Evolutionary conservation across 441 rosid genomes (phyloP), one percentile per base, ranked within the genome.

Genomic region (Gossypium gossypioides): DNA sequence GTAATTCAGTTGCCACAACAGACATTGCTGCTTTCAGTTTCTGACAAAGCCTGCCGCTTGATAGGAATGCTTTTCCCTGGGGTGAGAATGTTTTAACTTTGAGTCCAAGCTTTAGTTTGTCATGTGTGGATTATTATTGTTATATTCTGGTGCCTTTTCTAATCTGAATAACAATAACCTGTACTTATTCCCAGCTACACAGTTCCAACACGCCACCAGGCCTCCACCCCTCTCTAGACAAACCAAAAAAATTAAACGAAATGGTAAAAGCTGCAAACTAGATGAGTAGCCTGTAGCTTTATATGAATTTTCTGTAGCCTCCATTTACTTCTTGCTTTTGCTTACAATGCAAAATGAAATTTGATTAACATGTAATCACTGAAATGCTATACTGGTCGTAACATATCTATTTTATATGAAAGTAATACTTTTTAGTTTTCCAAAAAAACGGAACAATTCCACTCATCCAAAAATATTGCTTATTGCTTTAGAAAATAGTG

Each of bases 61-160:
- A 92, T 87, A 76, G 99, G 99, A 81, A 91, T 91, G 99, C 96
- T 95, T 73, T 95, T 92, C 69, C 99, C 97, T 46, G 96, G 96
- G 92, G 97, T 92, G 82, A 90, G 96, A 72, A 76, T 42, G 40
- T 63, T 74, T 48, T 70, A 24, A 48, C 74, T 64, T 40, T 62
- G 61, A 46, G 55, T 61, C 5, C 27, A 5, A 60, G 6, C 50
- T 27, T 27, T 19, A 25, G 24, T 64, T 22, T 8, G 72, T 71
- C 16, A 68, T 15, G 42, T 71, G n/a, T 40, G 46, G 12, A 21
- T 74, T 48, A 12, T 25, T 6, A 6, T 25, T 19, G 32, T 37
- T 56, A 29, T 10, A 51, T 51, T 12, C 29, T 1, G 42, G 25
- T 19, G 8, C 40, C 15, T 21, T 10, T 24, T 73, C 59, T 61